Evolutionary conservation across 2,329 filamentous ascomycete genomes (phyloP), one percentile per base, ranked within the genome.

Genomic region (Alternaria gaisen): DNA sequence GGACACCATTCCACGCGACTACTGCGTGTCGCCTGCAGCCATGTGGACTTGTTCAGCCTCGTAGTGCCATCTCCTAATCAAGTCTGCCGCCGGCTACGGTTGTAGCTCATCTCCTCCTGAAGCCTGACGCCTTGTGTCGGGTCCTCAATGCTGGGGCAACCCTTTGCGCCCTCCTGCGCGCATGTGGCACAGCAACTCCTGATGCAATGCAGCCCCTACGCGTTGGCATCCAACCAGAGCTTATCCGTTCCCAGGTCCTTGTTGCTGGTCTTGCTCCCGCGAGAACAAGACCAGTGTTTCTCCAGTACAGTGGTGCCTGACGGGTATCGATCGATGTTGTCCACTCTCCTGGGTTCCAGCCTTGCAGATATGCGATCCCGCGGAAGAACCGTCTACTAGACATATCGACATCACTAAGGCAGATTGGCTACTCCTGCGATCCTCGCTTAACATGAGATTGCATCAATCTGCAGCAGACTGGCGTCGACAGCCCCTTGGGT

Each of bases 101-200:
- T 42, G 40, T 22, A 34, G 46, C 30, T 44, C 48, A 26, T 48
- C 43, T 57, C 42, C n/a, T 28, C 41, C 24, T 24, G 24, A 22
- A 36, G 30, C 28, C 22, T 36, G 20, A 43, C 53, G 38, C 43
- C 52, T 48, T 22, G 26, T 51, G 53, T 54, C 53, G 22, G 46
- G n/a, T 42, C 26, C 20, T 47, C 42, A 12, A n/a, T 28, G 32
- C 46, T 26, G 41, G 34, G 46, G 24, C 53, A 10, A 20, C 53
- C 41, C 41, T 52, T 47, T 40, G 22, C 14, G 51, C 24, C 18
- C 22, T 28, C n/a, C 44, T 36, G 41, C 46, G 46, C 41, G 20
- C 28, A 32, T 60, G 53, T 54, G 53, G 53, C 47, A 53, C 58
- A 57, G 53, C 47, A 57, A 28, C 44, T 50, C 44, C 43, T 56